A percentile compares a stretch with the other conserved stretches of the same genome.
Evolutionary conservation across 495 filamentous ascomycete species (phyloP).

Genomic region (Podospora pseudocomata): DNA sequence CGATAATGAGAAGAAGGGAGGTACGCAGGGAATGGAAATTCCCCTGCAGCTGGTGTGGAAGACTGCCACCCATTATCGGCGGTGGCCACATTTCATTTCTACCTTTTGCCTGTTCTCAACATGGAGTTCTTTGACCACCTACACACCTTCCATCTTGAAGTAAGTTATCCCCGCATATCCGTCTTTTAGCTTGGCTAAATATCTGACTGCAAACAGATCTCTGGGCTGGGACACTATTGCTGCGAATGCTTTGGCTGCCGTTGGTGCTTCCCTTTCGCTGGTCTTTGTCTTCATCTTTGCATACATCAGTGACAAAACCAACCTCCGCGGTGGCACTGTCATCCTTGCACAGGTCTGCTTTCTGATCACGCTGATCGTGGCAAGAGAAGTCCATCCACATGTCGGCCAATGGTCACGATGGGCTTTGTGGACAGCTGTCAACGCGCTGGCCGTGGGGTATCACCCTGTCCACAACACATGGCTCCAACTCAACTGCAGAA

Average conservation of each 20-base stretch:
- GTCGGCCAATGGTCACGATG: slow-evolving; percentile 30
- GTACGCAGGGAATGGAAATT: slow-evolving; percentile 29
- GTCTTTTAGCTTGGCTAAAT: neutral
- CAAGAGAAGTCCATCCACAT: slow-evolving; percentile 30
- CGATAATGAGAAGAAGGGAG: slow-evolving; percentile 14
- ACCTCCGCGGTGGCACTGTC: slow-evolving; percentile 44
- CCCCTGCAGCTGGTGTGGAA: slow-evolving; percentile 41
- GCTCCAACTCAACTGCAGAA: slow-evolving; percentile 47
- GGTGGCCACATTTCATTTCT: slow-evolving; percentile 40
- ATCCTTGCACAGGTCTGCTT: slow-evolving; percentile 45
- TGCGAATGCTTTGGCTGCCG: slow-evolving; percentile 47
- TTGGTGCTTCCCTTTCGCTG: slow-evolving; percentile 42
- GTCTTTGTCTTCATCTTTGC: slow-evolving; percentile 40
- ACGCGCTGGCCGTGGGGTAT: slow-evolving; percentile 40
- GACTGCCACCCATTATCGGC: slow-evolving; percentile 39
- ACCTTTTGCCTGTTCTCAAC: slow-evolving; percentile 48
- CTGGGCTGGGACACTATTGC: slow-evolving; percentile 40
- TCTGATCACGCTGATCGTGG: slow-evolving; percentile 39
- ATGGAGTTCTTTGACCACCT: slow-evolving; percentile 40
- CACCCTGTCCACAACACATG: slow-evolving; percentile 51
- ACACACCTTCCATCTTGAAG: slow-evolving; percentile 32
- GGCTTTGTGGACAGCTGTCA: slow-evolving; percentile 45
- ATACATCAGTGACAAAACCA: slow-evolving; percentile 41
- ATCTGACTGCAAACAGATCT: slow-evolving; percentile 12
- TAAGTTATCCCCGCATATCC: slow-evolving; percentile 12